phyloP scores from a whole-genome alignment of 495 filamentous ascomycete species.

The Polyplosphaeria fusca region DNA sequence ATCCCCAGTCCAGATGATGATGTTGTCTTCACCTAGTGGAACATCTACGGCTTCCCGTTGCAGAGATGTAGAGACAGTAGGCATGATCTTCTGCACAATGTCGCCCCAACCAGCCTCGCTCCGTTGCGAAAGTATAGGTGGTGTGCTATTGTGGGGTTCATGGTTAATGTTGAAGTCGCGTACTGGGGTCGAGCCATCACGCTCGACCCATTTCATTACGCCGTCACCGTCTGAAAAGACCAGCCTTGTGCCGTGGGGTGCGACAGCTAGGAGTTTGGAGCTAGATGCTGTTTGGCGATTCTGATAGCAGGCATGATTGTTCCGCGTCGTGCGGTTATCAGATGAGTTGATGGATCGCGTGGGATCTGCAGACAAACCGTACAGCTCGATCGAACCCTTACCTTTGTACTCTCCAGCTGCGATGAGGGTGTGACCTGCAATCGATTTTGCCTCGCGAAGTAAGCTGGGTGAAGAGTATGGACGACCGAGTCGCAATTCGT shows the following conservation, averaged over 20 bases:
- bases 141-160: neutral
- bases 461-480: constrained; percentile 53
- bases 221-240: constrained; percentile 83
- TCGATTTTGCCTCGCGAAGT: constrained; percentile 49
- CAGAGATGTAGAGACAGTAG: constrained; percentile 25
- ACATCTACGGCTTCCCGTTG: neutral
- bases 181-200: constrained; percentile 78
- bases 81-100: constrained; percentile 45
- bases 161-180: constrained; percentile 71
- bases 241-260: constrained; percentile 78
- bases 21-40: constrained; percentile 34
- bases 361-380: constrained; percentile 53
- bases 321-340: constrained; percentile 13
- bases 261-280: constrained; percentile 79
- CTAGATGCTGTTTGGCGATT: constrained; percentile 82
- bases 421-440: constrained; percentile 60
- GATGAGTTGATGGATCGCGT: constrained; percentile 26
- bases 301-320: constrained; percentile 46
- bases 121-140: neutral
- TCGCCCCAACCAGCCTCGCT: constrained; percentile 36
- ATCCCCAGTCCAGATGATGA: constrained; percentile 45
- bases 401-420: constrained; percentile 95
- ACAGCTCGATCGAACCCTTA: constrained; percentile 86
- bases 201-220: constrained; percentile 85
- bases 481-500: constrained; percentile 50